These are phyloP conservation scores for Penicillium silybi DNA, from an alignment of 495 filamentous ascomycete genomes.

Conservation along the genomic window DNA sequence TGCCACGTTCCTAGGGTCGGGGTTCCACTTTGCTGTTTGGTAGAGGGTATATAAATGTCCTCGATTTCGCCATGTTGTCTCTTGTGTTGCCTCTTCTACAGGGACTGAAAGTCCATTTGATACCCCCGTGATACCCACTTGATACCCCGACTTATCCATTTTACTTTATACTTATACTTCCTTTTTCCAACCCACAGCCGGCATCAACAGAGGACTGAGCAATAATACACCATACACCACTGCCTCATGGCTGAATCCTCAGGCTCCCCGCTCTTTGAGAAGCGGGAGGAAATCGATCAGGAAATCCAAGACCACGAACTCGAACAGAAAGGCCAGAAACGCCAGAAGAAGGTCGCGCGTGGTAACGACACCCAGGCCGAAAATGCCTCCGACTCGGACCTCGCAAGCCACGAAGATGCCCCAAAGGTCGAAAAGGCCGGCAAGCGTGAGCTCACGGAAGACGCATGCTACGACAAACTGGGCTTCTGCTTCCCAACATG, in stretches of 20 bases:
- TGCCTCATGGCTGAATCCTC: constrained; percentile 7
- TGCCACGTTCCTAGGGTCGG: background rate
- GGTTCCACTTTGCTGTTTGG: background rate
- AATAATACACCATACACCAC: background rate
- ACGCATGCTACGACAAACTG: constrained; percentile 58
- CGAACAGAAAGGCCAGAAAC: background rate
- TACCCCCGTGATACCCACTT: constrained; percentile 8
- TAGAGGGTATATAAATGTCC: background rate
- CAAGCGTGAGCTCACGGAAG: constrained; percentile 58
- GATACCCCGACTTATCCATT: constrained; percentile 1
- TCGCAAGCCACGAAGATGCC: constrained; percentile 2
- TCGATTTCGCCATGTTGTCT: background rate
- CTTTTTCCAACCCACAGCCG: background rate
- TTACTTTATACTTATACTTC: background rate
- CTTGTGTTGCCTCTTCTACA: background rate
- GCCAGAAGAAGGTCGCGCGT: constrained; percentile 2
- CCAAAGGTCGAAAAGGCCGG: constrained; percentile 25
- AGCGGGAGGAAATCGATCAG: constrained; percentile 6
- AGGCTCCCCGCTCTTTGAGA: constrained; percentile 9
- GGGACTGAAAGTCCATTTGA: constrained; percentile 9
- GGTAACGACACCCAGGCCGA: constrained; percentile 17
- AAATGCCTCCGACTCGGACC: constrained; percentile 16
- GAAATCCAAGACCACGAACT: background rate
- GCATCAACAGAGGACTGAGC: background rate
- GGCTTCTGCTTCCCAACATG: constrained; percentile 59